Conservation (phyloP, 2,329 filamentous ascomycete genomes). For the Atkinsonella texensis region DNA sequence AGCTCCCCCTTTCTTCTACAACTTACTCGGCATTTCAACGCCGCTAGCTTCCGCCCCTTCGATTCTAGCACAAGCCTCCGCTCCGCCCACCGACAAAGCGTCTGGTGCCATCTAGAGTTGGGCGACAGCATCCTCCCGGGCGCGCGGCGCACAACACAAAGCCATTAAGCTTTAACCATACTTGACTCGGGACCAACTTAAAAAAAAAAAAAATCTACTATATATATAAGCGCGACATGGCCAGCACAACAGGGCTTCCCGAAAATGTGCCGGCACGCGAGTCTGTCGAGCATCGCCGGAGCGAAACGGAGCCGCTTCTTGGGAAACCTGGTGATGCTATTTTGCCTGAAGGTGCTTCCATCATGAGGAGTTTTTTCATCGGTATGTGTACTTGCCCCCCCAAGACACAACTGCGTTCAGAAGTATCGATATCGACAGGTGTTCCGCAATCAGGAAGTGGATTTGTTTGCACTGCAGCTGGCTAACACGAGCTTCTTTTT, state of each 20-base stretch:
- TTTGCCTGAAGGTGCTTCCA: slow-evolving; percentile 50
- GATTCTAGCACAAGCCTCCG: too few species aligned
- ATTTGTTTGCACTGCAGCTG: neutral
- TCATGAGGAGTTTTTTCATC: slow-evolving; percentile 60
- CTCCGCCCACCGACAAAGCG: too few species aligned
- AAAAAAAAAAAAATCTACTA: too few species aligned
- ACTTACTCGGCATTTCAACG: too few species aligned
- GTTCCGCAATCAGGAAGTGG: neutral
- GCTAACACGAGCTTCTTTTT: neutral
- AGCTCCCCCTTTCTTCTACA: too few species aligned
- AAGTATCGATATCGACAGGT: neutral
- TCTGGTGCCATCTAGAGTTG: too few species aligned
- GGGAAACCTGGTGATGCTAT: slow-evolving; percentile 57
- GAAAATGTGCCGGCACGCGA: slow-evolving; percentile 26
- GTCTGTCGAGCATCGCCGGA: slow-evolving; percentile 12
- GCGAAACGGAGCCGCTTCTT: slow-evolving; percentile 32
- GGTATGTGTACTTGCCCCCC: slow-evolving; percentile 36
- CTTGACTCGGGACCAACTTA: too few species aligned
- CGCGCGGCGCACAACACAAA: neutral
- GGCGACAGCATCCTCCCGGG: too few species aligned
- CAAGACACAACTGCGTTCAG: too few species aligned
- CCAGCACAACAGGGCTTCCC: slow-evolving; percentile 56
- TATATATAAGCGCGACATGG: slow-evolving; percentile 33
- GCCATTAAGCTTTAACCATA: neutral
- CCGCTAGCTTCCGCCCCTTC: too few species aligned